Percentiles rank a stretch among this genome's conserved stretches.
These are phyloP conservation scores for Taiozyma onychis DNA, from an alignment of 1,139 yeast species.

Conservation along the genomic window DNA sequence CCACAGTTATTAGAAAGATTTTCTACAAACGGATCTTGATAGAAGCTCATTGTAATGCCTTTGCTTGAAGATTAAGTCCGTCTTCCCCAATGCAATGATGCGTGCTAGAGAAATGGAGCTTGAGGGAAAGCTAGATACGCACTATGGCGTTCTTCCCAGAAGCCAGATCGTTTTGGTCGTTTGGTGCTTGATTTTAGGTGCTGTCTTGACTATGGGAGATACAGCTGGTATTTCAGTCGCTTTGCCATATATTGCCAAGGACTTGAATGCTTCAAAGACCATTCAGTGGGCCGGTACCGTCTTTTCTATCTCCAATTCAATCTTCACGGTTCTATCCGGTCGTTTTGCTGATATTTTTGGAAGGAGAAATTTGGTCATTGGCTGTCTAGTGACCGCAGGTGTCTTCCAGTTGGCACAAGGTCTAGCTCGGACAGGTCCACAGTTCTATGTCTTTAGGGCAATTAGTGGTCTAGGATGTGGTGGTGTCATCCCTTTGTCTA, in stretches of 20 bases:
- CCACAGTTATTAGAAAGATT: too few species aligned
- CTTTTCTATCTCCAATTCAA: conserved; percentile 37
- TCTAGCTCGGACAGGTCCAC: conserved; percentile 26
- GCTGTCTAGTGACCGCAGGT: conserved; percentile 32
- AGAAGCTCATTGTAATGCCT: too few species aligned
- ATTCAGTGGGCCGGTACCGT: conserved; percentile 44
- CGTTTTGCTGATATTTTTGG: conserved; percentile 35
- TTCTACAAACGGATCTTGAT: too few species aligned
- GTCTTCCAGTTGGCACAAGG: conserved; percentile 28
- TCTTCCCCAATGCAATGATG: background rate
- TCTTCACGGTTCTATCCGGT: conserved; percentile 36
- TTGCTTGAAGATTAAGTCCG: background rate
- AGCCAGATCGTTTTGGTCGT: conserved; percentile 5
- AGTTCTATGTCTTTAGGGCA: conserved; percentile 32
- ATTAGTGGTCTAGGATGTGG: conserved; percentile 36
- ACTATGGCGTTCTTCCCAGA: conserved; percentile 7
- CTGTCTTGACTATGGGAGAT: conserved; percentile 9
- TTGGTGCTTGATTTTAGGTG: conserved; percentile 1
- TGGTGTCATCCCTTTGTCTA: conserved; percentile 31
- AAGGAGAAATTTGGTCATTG: conserved; percentile 28
- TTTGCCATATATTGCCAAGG: conserved; percentile 34
- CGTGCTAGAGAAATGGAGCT: background rate
- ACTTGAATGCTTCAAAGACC: conserved; percentile 31
- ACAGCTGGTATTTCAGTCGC: conserved; percentile 37
- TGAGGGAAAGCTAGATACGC: conserved; percentile 5